A percentile compares a stretch with the other conserved stretches of the same genome.
Conservation (phyloP, 2,329 filamentous ascomycete genomes). For the Ophiostoma pallidulum region DNA sequence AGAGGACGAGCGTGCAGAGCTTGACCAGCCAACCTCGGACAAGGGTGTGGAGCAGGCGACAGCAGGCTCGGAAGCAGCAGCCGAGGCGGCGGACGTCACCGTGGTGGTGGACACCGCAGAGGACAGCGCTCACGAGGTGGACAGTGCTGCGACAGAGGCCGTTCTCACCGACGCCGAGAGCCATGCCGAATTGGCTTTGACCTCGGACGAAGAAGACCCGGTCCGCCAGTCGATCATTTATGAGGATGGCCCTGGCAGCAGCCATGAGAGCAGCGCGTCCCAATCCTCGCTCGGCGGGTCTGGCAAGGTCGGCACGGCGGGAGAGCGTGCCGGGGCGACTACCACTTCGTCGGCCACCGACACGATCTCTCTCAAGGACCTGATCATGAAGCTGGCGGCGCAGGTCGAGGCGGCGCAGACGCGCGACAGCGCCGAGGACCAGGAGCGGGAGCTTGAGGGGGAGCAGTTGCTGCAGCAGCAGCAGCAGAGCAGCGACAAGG, state of each 20-base stretch:
- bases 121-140: too few relatives aligned
- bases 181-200: background rate
- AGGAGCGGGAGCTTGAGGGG: background rate
- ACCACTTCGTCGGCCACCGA: background rate
- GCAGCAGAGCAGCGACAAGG: slow-evolving; percentile 17
- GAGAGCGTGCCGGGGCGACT: too few relatives aligned
- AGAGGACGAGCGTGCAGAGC: slow-evolving; percentile 12
- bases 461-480: background rate
- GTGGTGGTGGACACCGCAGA: background rate
- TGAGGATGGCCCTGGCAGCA: background rate
- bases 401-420: slow-evolving; percentile 29
- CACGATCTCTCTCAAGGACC: slow-evolving; percentile 32
- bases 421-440: slow-evolving; percentile 1
- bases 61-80: background rate
- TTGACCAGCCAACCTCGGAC: too few relatives aligned
- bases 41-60: too few relatives aligned
- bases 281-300: too few relatives aligned
- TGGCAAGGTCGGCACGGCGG: background rate
- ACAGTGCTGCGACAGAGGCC: too few relatives aligned
- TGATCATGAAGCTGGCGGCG: slow-evolving; percentile 43
- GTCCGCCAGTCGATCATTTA: slow-evolving; percentile 4
- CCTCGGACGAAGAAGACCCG: background rate
- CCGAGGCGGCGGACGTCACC: slow-evolving; percentile 7
- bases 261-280: background rate
- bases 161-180: background rate